Evolutionary conservation across 2,329 filamentous ascomycete species (phyloP), one percentile per base, ranked within the genome.

Genomic region (Pestalotiopsis sp.): DNA sequence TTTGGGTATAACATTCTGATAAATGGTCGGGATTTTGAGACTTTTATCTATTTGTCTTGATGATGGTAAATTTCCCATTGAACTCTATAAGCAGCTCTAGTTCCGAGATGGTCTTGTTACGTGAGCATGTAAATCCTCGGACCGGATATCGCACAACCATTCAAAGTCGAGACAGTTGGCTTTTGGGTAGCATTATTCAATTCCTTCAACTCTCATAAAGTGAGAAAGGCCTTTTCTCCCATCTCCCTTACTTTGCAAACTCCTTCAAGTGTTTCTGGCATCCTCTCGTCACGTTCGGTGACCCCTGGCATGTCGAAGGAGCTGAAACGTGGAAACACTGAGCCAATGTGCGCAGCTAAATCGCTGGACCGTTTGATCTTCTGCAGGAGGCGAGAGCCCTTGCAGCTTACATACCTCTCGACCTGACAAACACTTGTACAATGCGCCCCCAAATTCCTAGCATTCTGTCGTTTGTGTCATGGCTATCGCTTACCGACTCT

Each of bases 321-420:
- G 63, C 45, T 65, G 63, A 65, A 65, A 65, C 63, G 25, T 36
- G 49, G 45, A 65, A 65, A 65, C 63, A 65, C 31, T 36, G 4
- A 58, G 45, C 45, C 63, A 65, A 55, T 65, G 45, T 20, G 7
- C n/a, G 41, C 41, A n/a, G 41, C 41, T 49, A n/a, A 14, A 39
- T 45, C 41, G 36, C 20, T 49, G 27, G 36, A 64, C 61, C 23
- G 63, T 65, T 66, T 66, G 64, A 66, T 55, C 25, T 66, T 13
- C 64, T 66, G 64, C 55, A 66, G 39, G 64, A 31, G 27, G 25
- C 17, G 45, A n/a, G 13, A 61, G 27, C 14, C 25, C 49, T 65
- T 41, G n/a, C 36, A 63, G 31, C 25, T 45, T 23, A 60, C 23
- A 36, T 17, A 36, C 25, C 23, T 36, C 31, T 9, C 31, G 31